Evolutionary conservation across 2,329 filamentous ascomycete species (phyloP), one percentile per base, ranked within the genome.

Genomic region (Talaromyces marneffei): DNA sequence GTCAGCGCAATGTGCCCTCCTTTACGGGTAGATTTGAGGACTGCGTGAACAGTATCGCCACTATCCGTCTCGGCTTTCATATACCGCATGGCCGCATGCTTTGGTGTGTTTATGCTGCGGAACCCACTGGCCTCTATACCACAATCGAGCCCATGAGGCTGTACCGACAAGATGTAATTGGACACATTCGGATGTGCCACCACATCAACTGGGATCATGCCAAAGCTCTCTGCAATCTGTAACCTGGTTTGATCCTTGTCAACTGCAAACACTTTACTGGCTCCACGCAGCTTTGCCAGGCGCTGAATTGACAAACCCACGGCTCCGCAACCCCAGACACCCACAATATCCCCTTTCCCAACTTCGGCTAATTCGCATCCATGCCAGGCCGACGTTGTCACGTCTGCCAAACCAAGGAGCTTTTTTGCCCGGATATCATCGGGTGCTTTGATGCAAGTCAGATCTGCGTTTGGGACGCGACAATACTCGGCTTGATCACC

Each of bases 401-500:
- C 72, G 42, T 76, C 68, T 2, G 67, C 63, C 4, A 75, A 63
- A 4, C 65, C 70, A 1, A 74, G 68, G 1, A 71, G 62, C 55
- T 73, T 73, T 60, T 70, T 67, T 0, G 71, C 65, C 4, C 66
- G 63, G 2, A 72, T 48, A 27, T 69, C 61, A 2, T 63, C 57
- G 3, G 72, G 71, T 9, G 65, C 68, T 60, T 69, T 67, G 35
- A 74, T 64, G 53, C 70, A 71, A 18, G 65, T 66, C 12, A 74
- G 42, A 59, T 74, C 71, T 2, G 71, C 73, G 61, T 72, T 72
- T 6, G 73, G 73, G 9, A 70, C 72, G 6, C 71, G 72, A 52
- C 70, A 72, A 62, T 66, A 75, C 63, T 75, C 73, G 2, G 73
- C 73, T 63, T 75, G 73, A 37, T 72, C 66, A 18, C 73, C 72